Evolutionary conservation across 1,284 basidiomycete species (phyloP).

Genomic region (Ustilago xerochloae): DNA sequence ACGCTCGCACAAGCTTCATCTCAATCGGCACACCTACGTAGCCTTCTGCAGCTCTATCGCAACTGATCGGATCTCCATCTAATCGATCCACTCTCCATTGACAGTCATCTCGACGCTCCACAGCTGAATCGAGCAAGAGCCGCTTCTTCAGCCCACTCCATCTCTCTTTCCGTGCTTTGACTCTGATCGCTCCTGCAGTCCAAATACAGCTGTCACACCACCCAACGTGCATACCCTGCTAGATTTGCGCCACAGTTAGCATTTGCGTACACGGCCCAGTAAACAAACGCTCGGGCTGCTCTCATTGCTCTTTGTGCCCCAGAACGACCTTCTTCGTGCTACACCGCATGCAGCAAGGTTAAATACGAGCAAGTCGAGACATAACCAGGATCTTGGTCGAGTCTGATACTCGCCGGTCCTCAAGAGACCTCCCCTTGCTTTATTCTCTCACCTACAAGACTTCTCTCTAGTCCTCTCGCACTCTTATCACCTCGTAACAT

Average conservation of each 20-base stretch:
- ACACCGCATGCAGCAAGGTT: conserved; percentile 1
- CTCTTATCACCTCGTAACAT: too few relatives aligned
- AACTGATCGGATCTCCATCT: too few relatives aligned
- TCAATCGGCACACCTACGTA: not conserved
- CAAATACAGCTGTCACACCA: not conserved
- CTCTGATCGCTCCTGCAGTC: not conserved
- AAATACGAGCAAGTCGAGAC: not conserved
- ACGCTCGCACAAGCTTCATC: conserved; percentile 3
- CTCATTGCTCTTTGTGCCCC: not conserved
- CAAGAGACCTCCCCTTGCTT: not conserved
- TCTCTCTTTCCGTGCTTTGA: not conserved
- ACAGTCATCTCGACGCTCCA: too few relatives aligned
- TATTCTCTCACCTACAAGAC: not conserved
- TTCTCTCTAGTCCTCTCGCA: not conserved
- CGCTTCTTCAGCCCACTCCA: not conserved
- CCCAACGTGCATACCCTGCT: not conserved
- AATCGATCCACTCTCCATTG: too few relatives aligned
- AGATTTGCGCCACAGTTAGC: not conserved
- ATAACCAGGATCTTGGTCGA: not conserved
- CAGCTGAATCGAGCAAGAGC: too few relatives aligned
- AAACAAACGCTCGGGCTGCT: not conserved
- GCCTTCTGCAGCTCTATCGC: conserved; percentile 1
- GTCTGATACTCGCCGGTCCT: not conserved
- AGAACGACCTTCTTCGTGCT: not conserved
- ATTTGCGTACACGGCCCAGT: not conserved